phyloP scores from a whole-genome alignment of 768 basidiomycete species.

The Heimioporus sp. region DNA sequence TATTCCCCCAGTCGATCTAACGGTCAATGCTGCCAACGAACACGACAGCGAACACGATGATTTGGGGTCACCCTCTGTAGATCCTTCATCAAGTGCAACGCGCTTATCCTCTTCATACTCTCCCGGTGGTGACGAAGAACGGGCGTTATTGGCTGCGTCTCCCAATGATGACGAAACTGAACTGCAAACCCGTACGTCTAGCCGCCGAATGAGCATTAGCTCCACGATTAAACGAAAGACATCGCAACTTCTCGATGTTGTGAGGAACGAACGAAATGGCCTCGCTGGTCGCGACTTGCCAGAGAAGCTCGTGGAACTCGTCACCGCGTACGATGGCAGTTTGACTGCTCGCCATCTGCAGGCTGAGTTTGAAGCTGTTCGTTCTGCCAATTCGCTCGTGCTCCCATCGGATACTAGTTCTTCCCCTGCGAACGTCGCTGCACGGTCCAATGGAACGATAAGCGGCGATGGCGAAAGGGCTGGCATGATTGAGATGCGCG shows the following conservation, averaged over 20 bases:
- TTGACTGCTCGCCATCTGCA: slow-evolving; percentile 60
- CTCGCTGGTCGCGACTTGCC: slow-evolving; percentile 38
- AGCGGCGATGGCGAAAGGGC: slow-evolving; percentile 23
- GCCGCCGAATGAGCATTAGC: slow-evolving; percentile 42
- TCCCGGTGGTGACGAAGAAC: slow-evolving; percentile 65
- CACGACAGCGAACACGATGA: slow-evolving; percentile 34
- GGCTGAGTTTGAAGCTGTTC: slow-evolving; percentile 55
- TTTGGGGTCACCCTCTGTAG: slow-evolving; percentile 35
- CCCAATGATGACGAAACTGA: slow-evolving; percentile 48
- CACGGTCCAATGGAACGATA: slow-evolving; percentile 27
- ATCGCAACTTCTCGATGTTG: slow-evolving; percentile 65
- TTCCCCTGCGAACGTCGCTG: neutral
- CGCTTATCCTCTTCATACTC: slow-evolving; percentile 40
- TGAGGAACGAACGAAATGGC: slow-evolving; percentile 36
- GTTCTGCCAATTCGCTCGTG: slow-evolving; percentile 9
- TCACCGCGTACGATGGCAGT: slow-evolving; percentile 68
- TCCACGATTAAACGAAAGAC: slow-evolving; percentile 69
- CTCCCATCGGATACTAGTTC: neutral
- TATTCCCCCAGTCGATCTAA: slow-evolving; percentile 59
- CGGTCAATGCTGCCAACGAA: slow-evolving; percentile 54
- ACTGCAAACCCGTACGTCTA: slow-evolving; percentile 39
- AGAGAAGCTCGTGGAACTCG: slow-evolving; percentile 66
- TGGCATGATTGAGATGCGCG: slow-evolving; percentile 49
- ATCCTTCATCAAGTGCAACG: slow-evolving; percentile 18
- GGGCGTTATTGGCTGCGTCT: slow-evolving; percentile 46